These are phyloP conservation scores for Cucurbita ficifolia DNA, from an alignment of 306 rosid species.

Conservation along the genomic window DNA sequence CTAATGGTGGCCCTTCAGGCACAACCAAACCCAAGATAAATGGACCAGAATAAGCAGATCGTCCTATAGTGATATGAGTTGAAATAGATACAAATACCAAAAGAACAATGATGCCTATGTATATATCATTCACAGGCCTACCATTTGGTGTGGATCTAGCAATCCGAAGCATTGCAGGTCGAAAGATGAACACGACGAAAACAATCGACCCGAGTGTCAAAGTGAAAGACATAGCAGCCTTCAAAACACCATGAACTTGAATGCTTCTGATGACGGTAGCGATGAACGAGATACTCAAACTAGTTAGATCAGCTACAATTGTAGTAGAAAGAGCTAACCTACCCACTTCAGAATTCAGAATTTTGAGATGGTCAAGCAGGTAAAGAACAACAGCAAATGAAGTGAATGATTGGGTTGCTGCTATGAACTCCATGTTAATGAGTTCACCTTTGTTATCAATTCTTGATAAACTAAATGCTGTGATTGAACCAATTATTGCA, in stretches of 20 bases:
- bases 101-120: slow-evolving; percentile 22
- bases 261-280: neutral
- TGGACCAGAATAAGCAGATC: slow-evolving; percentile 26
- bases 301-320: slow-evolving; percentile 30
- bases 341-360: slow-evolving; percentile 54
- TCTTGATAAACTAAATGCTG: neutral
- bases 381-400: slow-evolving; percentile 34
- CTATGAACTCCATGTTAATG: neutral
- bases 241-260: neutral
- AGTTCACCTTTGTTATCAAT: rapidly evolving
- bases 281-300: neutral
- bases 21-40: slow-evolving; percentile 43
- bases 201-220: neutral
- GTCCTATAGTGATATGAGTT: slow-evolving; percentile 3
- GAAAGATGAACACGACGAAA: slow-evolving; percentile 9
- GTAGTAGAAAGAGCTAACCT: slow-evolving; percentile 35
- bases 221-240: neutral
- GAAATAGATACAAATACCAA: slow-evolving; percentile 12
- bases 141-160: slow-evolving; percentile 52
- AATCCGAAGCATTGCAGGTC: slow-evolving; percentile 51
- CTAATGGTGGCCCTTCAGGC: slow-evolving; percentile 65
- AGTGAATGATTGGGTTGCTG: slow-evolving; percentile 11
- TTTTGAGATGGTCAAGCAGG: slow-evolving; percentile 34
- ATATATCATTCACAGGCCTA: slow-evolving; percentile 26
- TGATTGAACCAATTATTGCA: slow-evolving; percentile 7